Evolutionary conservation across 192 early-diverging fungal genomes (phyloP), one percentile per base, ranked within the genome.

Genomic region (Backusella mclennaniae): DNA sequence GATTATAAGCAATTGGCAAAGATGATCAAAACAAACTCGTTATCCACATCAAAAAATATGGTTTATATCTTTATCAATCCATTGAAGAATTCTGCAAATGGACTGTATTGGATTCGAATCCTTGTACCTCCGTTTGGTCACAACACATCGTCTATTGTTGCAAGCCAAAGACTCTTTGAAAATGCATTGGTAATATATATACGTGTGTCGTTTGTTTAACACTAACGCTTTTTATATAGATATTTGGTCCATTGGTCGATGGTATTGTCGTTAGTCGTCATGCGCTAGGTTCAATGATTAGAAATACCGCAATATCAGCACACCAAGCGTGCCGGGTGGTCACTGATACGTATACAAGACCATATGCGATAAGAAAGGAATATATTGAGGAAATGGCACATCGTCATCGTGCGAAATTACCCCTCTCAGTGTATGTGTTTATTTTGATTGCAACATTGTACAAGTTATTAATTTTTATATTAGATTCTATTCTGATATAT

Each of bases 11-110:
- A 71, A 76, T 83, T 87, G 76, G 83, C 87, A 23, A 83, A 88
- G 66, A 84, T 76, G 39, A 80, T 86, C 33, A 77, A 79, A 26
- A 44, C 67, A 63, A 69, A 77, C 17, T 71, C 38, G 41, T 9
- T 31, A 12, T 8, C 49, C 0, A 72, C 36, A 4, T 75, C 82
- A 5, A 84, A 80, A 33, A 41, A 33, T 15, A 85, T 87, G 79
- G 79, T 90, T 0, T 92, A 87, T 71, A 82, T 95, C 1, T 86
- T 93, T 72, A 85, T 95, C 39, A 86, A 95, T 77, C 93, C 94
- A 5, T 76, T 93, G 14, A 82, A 82, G 31, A 84, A 85, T 31
- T 77, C 83, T 29, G 85, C 85, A 4, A 84, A 87, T 73, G 89
- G 90, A 35, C 73, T 95, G 76, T 95, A 91, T 83, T 86, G 85